phyloP scores from a whole-genome alignment of 2,329 filamentous ascomycete species.

The Huntiella moniliformis region DNA sequence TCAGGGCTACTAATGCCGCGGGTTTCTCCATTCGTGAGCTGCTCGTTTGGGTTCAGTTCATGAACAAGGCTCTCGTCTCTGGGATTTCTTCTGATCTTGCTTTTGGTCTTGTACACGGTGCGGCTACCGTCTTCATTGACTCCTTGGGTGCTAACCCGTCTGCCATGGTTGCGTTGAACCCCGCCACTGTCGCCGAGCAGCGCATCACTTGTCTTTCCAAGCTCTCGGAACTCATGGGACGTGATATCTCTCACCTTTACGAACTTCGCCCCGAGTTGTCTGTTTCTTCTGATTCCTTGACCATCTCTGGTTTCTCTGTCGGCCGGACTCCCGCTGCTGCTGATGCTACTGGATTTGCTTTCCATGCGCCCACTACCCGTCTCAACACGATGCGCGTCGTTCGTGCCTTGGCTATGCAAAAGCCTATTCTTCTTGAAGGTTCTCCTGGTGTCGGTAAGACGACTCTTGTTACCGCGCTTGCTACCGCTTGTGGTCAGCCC shows the following conservation, averaged over 20 bases:
- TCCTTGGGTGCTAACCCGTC: constrained; percentile 90
- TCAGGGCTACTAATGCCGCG: constrained; percentile 27
- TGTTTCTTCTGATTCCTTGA: constrained; percentile 30
- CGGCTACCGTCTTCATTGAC: constrained; percentile 89
- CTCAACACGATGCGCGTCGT: constrained; percentile 81
- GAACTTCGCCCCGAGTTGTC: constrained; percentile 41
- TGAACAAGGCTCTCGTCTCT: constrained; percentile 45
- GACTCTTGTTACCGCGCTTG: constrained; percentile 70
- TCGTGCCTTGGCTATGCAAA: constrained; percentile 69
- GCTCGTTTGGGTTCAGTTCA: constrained; percentile 81
- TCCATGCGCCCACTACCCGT: constrained; percentile 77
- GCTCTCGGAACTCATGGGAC: constrained; percentile 45
- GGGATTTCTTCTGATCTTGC: constrained; percentile 21
- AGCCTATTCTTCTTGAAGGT: constrained; percentile 86
- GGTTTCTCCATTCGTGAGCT: constrained; percentile 77
- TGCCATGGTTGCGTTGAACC: constrained; percentile 56
- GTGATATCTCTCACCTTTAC: constrained; percentile 48
- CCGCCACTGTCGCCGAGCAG: constrained; percentile 51
- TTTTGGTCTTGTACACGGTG: constrained; percentile 53
- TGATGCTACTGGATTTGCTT: constrained; percentile 39
- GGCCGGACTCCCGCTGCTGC: constrained; percentile 27
- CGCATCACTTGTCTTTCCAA: constrained; percentile 54
- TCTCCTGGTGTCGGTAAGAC: constrained; percentile 98
- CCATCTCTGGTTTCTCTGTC: constrained; percentile 59
- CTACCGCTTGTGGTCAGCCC: constrained; percentile 58